A percentile compares a stretch with the other conserved stretches of the same genome.
Evolutionary conservation across 2,329 filamentous ascomycete species (phyloP).

Genomic region (Hymenoscyphus scutula): DNA sequence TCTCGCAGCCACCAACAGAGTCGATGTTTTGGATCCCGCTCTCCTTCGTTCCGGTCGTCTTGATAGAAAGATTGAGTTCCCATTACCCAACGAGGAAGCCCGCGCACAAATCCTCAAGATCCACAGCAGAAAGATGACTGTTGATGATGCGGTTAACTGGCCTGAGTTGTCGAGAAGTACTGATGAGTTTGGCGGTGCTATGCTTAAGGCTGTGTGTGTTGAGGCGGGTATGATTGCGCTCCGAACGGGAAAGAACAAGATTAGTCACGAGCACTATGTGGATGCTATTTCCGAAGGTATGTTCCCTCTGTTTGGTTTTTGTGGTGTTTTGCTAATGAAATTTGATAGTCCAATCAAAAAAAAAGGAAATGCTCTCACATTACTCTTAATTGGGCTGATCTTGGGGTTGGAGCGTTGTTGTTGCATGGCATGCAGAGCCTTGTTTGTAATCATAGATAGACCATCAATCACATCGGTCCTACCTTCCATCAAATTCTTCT

Average conservation of each 20-base stretch:
- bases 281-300: conserved; percentile 86
- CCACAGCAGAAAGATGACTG: conserved; percentile 97
- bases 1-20: conserved; percentile 87
- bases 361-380: conserved; percentile 8
- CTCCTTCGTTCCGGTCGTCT: conserved; percentile 87
- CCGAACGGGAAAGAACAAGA: conserved; percentile 90
- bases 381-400: background rate
- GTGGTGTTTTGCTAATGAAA: background rate
- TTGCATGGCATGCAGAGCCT: conserved; percentile 1
- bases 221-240: conserved; percentile 99
- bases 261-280: conserved; percentile 97
- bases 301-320: background rate
- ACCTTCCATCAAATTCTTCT: background rate
- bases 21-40: conserved; percentile 90
- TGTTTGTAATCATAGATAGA: conserved; percentile 9
- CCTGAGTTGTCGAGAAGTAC: conserved; percentile 91
- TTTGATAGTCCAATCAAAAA: conserved; percentile 2
- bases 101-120: conserved; percentile 96
- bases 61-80: conserved; percentile 97
- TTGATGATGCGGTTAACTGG: conserved; percentile 93
- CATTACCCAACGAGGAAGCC: conserved; percentile 94
- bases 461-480: conserved; percentile 1
- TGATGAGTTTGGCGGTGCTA: conserved; percentile 96
- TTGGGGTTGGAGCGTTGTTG: background rate
- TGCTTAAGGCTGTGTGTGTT: conserved; percentile 97